A percentile compares a stretch with the other conserved stretches of the same genome.
Evolutionary conservation across 441 rosid genomes (phyloP).

Genomic region (Sinapis alba): DNA sequence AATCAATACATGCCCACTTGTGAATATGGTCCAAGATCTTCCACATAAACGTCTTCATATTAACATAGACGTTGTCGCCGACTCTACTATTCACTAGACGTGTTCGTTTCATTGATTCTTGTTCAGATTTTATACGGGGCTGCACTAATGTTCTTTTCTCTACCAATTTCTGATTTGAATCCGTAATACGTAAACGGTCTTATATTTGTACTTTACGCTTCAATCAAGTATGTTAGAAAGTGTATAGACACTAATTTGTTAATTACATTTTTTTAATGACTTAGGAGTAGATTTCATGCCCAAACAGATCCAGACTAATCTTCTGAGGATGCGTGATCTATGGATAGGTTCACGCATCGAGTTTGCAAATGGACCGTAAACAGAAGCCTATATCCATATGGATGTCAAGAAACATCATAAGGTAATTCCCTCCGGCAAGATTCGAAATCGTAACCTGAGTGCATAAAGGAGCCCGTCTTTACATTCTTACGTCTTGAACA

Average conservation of each 20-base stretch:
- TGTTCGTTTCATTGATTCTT: constrained; percentile 27
- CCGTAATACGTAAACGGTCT: background rate
- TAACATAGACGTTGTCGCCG: constrained; percentile 1
- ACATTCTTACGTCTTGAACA: too few species aligned
- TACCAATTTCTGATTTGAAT: background rate
- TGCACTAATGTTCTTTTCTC: background rate
- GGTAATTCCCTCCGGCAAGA: too few species aligned
- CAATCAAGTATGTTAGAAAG: background rate
- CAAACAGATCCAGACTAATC: too few species aligned
- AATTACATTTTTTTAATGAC: too few species aligned
- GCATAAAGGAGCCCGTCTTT: too few species aligned
- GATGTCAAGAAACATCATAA: too few species aligned
- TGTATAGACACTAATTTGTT: background rate
- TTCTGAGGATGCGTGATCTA: too few species aligned
- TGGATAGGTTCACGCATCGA: too few species aligned
- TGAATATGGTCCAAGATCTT: constrained; percentile 31
- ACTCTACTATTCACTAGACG: constrained; percentile 28
- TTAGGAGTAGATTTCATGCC: too few species aligned
- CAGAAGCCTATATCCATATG: too few species aligned
- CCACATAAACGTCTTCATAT: constrained; percentile 20
- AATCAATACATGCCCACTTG: constrained; percentile 13
- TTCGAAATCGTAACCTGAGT: too few species aligned
- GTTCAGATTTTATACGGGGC: background rate
- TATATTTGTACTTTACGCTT: background rate
- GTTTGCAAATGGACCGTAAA: too few species aligned